A percentile compares a stretch with the other conserved stretches of the same genome.
These are phyloP conservation scores for Talaromyces rugulosus DNA, from an alignment of 2,329 filamentous ascomycete species.

Conservation along the genomic window DNA sequence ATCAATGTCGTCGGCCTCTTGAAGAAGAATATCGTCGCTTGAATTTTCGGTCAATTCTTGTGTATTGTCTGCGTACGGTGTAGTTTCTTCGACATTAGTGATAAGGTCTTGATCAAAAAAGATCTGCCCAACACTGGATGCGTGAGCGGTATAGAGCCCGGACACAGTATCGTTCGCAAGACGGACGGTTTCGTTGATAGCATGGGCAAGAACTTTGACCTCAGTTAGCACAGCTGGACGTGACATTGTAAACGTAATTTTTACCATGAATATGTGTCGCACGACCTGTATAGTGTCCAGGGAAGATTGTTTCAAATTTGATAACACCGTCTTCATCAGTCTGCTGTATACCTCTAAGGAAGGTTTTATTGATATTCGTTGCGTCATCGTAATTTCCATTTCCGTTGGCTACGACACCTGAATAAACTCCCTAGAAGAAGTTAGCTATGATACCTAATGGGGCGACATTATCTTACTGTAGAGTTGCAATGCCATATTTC, in stretches of 20 bases:
- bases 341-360: constrained; percentile 41
- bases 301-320: constrained; percentile 40
- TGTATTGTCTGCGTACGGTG: constrained; percentile 46
- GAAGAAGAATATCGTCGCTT: constrained; percentile 36
- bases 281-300: constrained; percentile 39
- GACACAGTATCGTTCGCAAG: constrained; percentile 40
- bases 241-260: not conserved
- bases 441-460: no score
- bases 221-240: not conserved
- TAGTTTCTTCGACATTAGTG: constrained; percentile 44
- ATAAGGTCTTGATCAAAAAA: constrained; percentile 62
- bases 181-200: constrained; percentile 26
- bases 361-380: constrained; percentile 32
- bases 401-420: constrained; percentile 31
- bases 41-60: not conserved
- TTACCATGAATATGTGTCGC: constrained; percentile 44
- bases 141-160: constrained; percentile 38
- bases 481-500: constrained; percentile 26
- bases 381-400: constrained; percentile 36
- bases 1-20: constrained; percentile 51
- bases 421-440: constrained; percentile 30
- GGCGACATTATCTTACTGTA: no score
- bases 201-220: constrained; percentile 6
- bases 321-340: constrained; percentile 43
- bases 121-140: constrained; percentile 60